Conservation (phyloP, 2,329 filamentous ascomycete genomes). For the Colletotrichum sp. region DNA sequence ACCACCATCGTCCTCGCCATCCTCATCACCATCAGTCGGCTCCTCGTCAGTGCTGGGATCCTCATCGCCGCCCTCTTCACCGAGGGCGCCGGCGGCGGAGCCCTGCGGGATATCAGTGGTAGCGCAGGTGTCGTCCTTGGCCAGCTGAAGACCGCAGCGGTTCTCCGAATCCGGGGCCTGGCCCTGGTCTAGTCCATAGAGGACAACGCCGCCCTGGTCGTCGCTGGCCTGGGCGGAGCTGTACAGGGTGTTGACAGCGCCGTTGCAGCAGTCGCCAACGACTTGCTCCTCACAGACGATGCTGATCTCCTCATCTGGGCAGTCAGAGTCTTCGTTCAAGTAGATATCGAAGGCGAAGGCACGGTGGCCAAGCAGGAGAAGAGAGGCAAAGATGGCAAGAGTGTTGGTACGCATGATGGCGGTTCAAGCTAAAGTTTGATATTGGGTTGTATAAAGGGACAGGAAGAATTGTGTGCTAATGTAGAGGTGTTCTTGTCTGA, state of each 20-base stretch:
- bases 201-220: background rate
- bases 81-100: background rate
- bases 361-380: background rate
- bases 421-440: fast-evolving
- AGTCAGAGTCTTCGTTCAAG: background rate
- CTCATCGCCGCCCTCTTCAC: background rate
- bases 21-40: background rate
- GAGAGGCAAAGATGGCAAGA: background rate
- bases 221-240: background rate
- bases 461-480: fast-evolving
- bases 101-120: background rate
- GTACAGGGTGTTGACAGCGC: background rate
- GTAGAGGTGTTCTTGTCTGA: background rate
- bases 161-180: background rate
- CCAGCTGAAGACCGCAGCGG: background rate
- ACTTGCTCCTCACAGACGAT: background rate
- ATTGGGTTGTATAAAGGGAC: fast-evolving
- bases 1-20: background rate
- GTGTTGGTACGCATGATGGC: background rate
- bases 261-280: background rate
- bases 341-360: background rate
- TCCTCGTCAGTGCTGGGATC: background rate
- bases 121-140: background rate
- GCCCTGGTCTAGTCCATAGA: background rate
- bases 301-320: background rate